Percentiles rank a stretch among this genome's conserved stretches.
Conservation (phyloP, 2,329 filamentous ascomycete species). For the Hirsutella rhossiliensis region DNA sequence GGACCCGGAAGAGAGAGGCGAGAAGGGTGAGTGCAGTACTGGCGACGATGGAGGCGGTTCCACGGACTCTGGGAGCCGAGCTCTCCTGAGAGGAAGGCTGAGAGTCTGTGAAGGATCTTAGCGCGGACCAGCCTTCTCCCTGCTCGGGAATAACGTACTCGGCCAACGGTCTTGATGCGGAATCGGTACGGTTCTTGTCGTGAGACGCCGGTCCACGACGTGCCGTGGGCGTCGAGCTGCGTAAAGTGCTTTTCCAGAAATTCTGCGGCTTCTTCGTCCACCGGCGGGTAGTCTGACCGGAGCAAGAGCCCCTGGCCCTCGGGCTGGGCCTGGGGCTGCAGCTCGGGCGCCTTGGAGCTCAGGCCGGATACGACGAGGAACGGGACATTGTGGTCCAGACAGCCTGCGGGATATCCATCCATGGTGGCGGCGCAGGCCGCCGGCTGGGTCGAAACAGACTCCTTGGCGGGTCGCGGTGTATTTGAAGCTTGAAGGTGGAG, state of each 20-base stretch:
- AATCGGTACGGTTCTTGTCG: conserved; percentile 44
- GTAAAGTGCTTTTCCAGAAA: conserved; percentile 55
- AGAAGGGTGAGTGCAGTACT: conserved; percentile 81
- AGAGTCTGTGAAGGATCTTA: conserved; percentile 31
- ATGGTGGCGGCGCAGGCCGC: conserved; percentile 30
- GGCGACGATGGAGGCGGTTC: conserved; percentile 33
- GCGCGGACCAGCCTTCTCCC: conserved; percentile 5
- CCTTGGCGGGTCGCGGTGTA: not conserved
- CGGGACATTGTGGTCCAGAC: conserved; percentile 78
- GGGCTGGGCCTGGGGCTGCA: conserved; percentile 35
- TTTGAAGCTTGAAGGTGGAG: too few species aligned
- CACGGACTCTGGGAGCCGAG: conserved; percentile 38
- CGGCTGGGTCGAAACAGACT: not conserved
- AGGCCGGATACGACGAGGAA: conserved; percentile 75
- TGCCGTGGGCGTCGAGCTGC: conserved; percentile 48
- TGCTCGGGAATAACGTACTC: conserved; percentile 45
- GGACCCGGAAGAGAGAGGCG: conserved; percentile 75
- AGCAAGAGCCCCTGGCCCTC: conserved; percentile 49
- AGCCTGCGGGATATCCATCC: conserved; percentile 70
- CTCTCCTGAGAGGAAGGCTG: conserved; percentile 44
- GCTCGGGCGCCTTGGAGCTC: conserved; percentile 25
- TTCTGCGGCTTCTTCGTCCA: conserved; percentile 53
- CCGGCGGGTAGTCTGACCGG: conserved; percentile 55
- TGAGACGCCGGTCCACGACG: conserved; percentile 55
- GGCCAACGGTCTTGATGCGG: conserved; percentile 61